Evolutionary conservation across 805 yeast species (phyloP), one percentile per base, ranked within the genome.

Genomic region (Candida arabinofermentans): DNA sequence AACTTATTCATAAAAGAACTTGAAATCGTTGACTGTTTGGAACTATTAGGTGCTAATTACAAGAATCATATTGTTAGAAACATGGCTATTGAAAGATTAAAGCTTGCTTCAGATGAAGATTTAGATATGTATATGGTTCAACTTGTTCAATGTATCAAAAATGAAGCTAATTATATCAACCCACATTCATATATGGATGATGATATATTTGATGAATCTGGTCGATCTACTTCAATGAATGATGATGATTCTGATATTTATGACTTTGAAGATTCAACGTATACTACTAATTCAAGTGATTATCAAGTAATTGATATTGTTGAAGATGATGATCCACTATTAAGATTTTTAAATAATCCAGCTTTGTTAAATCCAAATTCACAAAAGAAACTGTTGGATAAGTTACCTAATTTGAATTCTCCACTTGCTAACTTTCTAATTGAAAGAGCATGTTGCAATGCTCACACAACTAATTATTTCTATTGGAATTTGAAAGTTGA

Each of bases 401-500:
- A 48, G 24, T 31, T 59, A 9, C 58, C 66, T 0, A 48, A 44
- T 21, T 39, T 64, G 31, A 44, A 45, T 13, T 81, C 91, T 0
- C 88, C 90, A 0, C 64, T 85, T 39, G 86, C 87, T 1, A 76
- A 78, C 39, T 89, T 91, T 56, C 66, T 93, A 31, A 81, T 90
- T 32, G 79, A 79, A 22, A 71, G 91, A 35, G 81, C 96, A 0
- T 68, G 81, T 1, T 66, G 74, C 16, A 85, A 83, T 56, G 74
- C 75, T 17, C 68, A 75, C 16, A 67, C 95, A 31, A 93, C 96
- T 0, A 89, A 82, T 56, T 87, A 76, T 56, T 79, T 95, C 46
- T 90, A 87, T 61, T 93, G 99, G 98, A 87, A 83, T 57, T 74
- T 93, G 38, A 83, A 81, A 49, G 96, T 95, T 2, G 97, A 91